phyloP scores from a whole-genome alignment of 805 yeast species.

The Sungouiella blattae region DNA sequence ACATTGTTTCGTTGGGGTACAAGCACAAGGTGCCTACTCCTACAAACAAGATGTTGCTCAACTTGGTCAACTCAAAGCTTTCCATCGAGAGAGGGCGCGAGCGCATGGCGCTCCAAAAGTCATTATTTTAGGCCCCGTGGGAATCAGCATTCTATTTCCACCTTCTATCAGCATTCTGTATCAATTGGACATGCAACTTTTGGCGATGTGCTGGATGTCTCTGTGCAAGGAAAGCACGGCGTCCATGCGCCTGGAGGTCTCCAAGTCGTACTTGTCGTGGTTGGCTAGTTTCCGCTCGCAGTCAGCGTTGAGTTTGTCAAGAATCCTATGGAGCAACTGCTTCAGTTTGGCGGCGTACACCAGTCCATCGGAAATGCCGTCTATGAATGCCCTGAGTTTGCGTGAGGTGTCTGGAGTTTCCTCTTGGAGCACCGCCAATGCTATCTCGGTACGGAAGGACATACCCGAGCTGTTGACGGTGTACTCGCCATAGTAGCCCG shows the following conservation, averaged over 20 bases:
- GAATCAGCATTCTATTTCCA: too few species aligned
- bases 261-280: conserved; percentile 13
- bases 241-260: conserved; percentile 15
- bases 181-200: too few species aligned
- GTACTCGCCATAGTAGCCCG: conserved; percentile 71
- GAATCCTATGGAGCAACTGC: conserved; percentile 28
- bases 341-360: conserved; percentile 30
- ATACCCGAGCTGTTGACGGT: conserved; percentile 50
- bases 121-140: too few species aligned
- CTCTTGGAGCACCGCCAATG: conserved; percentile 56
- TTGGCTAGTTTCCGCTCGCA: conserved; percentile 19
- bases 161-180: too few species aligned
- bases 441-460: conserved; percentile 75
- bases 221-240: conserved; percentile 22
- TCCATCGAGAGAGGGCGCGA: conserved; percentile 30
- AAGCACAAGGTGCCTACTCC: conserved; percentile 42
- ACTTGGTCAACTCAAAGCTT: conserved; percentile 42
- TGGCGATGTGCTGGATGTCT: conserved; percentile 25
- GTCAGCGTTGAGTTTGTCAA: conserved; percentile 24
- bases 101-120: conserved; percentile 1
- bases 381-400: conserved; percentile 34
- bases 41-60: conserved; percentile 43
- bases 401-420: conserved; percentile 25
- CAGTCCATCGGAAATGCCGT: conserved; percentile 49
- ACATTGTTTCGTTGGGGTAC: conserved; percentile 54